These are phyloP conservation scores for Didymella lethalis DNA, from an alignment of 2,329 filamentous ascomycete genomes.

Conservation along the genomic window DNA sequence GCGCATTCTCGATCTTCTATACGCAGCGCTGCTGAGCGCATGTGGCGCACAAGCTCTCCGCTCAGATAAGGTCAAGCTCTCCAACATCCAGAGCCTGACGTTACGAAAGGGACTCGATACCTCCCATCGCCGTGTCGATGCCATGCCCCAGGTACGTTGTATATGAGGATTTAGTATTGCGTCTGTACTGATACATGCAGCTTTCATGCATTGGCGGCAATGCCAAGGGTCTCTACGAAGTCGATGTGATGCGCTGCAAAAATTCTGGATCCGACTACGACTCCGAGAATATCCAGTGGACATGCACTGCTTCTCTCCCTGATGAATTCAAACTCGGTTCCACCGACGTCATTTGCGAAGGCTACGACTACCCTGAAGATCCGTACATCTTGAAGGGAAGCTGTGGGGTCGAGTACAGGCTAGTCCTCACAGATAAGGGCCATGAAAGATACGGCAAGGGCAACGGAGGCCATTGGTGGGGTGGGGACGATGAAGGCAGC, in stretches of 20 bases:
- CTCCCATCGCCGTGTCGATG: conserved; percentile 74
- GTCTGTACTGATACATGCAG: conserved; percentile 51
- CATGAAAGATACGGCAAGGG: conserved; percentile 71
- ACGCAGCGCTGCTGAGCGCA: conserved; percentile 43
- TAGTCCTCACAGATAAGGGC: conserved; percentile 79
- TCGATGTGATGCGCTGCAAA: conserved; percentile 87
- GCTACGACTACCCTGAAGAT: conserved; percentile 79
- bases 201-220: conserved; percentile 76
- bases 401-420: conserved; percentile 88
- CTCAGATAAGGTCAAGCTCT: conserved; percentile 65
- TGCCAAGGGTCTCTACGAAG: conserved; percentile 68
- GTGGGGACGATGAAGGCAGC: conserved; percentile 48
- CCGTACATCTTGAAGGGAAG: conserved; percentile 88
- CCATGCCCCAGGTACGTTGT: conserved; percentile 69
- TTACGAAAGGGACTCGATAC: conserved; percentile 74
- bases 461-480: conserved; percentile 53
- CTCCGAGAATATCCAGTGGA: conserved; percentile 88
- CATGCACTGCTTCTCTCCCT: conserved; percentile 73
- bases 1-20: conserved; percentile 43
- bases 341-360: conserved; percentile 93
- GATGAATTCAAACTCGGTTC: conserved; percentile 76
- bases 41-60: conserved; percentile 44
- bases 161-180: not conserved
- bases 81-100: conserved; percentile 78
- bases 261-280: conserved; percentile 85